A percentile compares a stretch with the other conserved stretches of the same genome.
These are phyloP conservation scores for Populus hybrid DNA, from an alignment of 441 rosid species.

Conservation along the genomic window DNA sequence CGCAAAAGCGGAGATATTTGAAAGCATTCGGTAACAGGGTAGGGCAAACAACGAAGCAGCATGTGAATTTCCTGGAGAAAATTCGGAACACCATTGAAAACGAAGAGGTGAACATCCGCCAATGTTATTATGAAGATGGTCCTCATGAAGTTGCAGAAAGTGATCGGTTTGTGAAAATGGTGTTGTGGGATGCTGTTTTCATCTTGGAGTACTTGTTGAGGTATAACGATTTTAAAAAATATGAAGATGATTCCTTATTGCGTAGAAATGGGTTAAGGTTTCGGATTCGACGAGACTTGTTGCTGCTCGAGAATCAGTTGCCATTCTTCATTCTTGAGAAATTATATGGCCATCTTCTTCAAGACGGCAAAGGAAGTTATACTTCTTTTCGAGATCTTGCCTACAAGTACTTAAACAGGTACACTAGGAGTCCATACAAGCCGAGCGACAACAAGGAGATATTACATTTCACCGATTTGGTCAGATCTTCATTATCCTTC, in stretches of 20 bases:
- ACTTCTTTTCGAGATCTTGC: slow-evolving; percentile 20
- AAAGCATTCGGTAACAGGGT: slow-evolving; percentile 7
- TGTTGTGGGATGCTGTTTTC: slow-evolving; percentile 29
- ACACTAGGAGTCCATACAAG: neutral
- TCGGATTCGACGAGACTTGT: slow-evolving; percentile 19
- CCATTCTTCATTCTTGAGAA: slow-evolving; percentile 14
- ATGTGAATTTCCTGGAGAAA: neutral
- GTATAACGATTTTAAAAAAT: neutral
- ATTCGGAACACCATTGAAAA: neutral
- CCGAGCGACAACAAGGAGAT: neutral
- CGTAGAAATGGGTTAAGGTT: slow-evolving; percentile 14
- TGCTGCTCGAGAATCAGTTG: slow-evolving; percentile 30
- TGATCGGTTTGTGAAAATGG: slow-evolving; percentile 7
- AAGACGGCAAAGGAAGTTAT: too few relatives aligned
- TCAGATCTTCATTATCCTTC: slow-evolving; percentile 1
- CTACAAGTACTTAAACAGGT: slow-evolving; percentile 16
- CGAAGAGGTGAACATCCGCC: slow-evolving; percentile 9
- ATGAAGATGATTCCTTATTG: slow-evolving; percentile 8
- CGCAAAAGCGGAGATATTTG: slow-evolving; percentile 14
- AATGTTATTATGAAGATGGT: slow-evolving; percentile 25
- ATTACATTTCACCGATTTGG: slow-evolving; percentile 24
- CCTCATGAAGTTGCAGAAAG: neutral
- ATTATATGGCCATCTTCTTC: slow-evolving; percentile 3
- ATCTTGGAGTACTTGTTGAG: slow-evolving; percentile 25
- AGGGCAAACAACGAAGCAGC: too few relatives aligned